Conservation (phyloP, 2,329 filamentous ascomycete genomes). For the Alternaria panax region DNA sequence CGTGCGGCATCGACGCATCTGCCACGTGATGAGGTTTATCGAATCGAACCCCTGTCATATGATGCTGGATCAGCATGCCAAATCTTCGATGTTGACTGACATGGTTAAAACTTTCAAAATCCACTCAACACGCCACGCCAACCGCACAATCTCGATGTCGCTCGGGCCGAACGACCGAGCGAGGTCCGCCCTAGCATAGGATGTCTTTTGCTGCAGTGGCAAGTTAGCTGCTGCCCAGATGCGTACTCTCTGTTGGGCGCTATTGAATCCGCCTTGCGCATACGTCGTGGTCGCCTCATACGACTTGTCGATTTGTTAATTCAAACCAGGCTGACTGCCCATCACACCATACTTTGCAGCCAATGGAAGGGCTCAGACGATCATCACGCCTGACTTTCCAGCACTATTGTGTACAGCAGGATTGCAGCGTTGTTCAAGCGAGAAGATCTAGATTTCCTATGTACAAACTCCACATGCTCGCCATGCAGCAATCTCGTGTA, state of each 20-base stretch:
- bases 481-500: not conserved
- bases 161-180: not conserved
- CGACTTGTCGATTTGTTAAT: not conserved
- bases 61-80: conserved; percentile 7
- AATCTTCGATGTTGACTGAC: conserved; percentile 5
- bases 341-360: not conserved
- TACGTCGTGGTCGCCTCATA: not conserved
- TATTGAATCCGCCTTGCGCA: not conserved
- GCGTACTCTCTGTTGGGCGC: not conserved
- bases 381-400: not conserved
- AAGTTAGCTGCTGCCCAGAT: not conserved
- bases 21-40: not conserved
- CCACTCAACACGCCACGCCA: conserved; percentile 1
- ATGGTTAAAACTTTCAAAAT: conserved; percentile 5
- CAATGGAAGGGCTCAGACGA: not conserved
- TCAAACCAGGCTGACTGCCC: not conserved
- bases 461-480: conserved; percentile 9
- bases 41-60: not conserved
- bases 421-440: not conserved
- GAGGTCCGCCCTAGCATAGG: not conserved
- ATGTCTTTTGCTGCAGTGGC: not conserved
- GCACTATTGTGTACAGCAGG: not conserved
- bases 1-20: not conserved
- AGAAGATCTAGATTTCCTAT: conserved; percentile 6
- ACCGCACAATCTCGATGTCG: conserved; percentile 6